phyloP scores from a whole-genome alignment of 139 green algal genomes.

The Haematococcus lacustris region DNA sequence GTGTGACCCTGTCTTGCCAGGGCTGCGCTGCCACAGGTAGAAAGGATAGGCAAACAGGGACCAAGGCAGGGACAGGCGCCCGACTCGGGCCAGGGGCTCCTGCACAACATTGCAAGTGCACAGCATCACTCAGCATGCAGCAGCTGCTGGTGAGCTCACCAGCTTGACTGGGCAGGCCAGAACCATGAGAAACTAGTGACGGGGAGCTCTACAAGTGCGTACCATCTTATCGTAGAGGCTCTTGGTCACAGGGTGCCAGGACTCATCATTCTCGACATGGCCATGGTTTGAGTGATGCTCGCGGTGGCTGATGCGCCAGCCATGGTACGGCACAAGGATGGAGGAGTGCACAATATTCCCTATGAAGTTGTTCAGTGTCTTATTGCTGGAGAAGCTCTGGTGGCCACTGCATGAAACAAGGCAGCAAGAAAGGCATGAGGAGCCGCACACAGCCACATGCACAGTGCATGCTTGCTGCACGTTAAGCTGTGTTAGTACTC shows the following conservation, averaged over 20 bases:
- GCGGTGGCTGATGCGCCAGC: slow-evolving; percentile 85
- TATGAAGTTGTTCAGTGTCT: slow-evolving; percentile 79
- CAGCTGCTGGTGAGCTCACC: neutral
- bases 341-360: slow-evolving; percentile 85
- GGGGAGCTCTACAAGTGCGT: slow-evolving; percentile 1
- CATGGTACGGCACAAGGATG: slow-evolving; percentile 94
- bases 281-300: slow-evolving; percentile 91
- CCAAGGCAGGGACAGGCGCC: slow-evolving; percentile 67
- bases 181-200: neutral
- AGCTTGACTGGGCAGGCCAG: neutral
- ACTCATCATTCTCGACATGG: slow-evolving; percentile 95
- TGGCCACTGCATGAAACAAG: slow-evolving; percentile 67
- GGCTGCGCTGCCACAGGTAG: slow-evolving; percentile 76
- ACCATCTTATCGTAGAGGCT: slow-evolving; percentile 46
- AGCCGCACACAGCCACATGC: too few relatives aligned
- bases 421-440: too few relatives aligned
- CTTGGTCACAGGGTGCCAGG: slow-evolving; percentile 78
- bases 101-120: too few relatives aligned
- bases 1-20: slow-evolving; percentile 85
- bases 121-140: too few relatives aligned
- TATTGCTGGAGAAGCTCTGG: slow-evolving; percentile 87
- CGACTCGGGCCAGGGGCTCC: slow-evolving; percentile 47
- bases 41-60: slow-evolving; percentile 89
- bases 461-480: neutral
- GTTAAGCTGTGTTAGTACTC: slow-evolving; percentile 8